phyloP scores from a whole-genome alignment of 1,284 basidiomycete genomes.

The Fomes fomentarius region DNA sequence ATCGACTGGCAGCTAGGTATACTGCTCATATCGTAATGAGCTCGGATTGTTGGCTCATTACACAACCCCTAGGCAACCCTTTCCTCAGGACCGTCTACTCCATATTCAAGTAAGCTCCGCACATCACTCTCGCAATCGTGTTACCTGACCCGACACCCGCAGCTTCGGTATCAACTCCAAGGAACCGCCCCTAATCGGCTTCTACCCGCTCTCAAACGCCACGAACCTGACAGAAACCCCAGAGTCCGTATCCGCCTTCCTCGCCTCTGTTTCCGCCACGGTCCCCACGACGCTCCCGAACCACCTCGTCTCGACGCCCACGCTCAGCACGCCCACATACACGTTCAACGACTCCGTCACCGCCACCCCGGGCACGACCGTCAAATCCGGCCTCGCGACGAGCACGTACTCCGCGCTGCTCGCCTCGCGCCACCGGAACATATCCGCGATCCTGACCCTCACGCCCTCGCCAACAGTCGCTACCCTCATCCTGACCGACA shows the following conservation, averaged over 20 bases:
- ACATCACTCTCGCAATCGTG: not conserved
- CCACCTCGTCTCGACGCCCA: slow-evolving; percentile 68
- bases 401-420: slow-evolving; percentile 68
- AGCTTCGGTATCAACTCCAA: slow-evolving; percentile 75
- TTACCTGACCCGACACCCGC: slow-evolving; percentile 4
- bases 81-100: slow-evolving; percentile 85
- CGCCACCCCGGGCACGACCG: slow-evolving; percentile 55
- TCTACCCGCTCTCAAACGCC: slow-evolving; percentile 61
- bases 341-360: slow-evolving; percentile 70
- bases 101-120: slow-evolving; percentile 66
- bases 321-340: slow-evolving; percentile 68
- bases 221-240: slow-evolving; percentile 45
- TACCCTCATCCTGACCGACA: slow-evolving; percentile 40
- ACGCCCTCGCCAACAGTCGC: slow-evolving; percentile 36
- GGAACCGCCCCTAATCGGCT: slow-evolving; percentile 74
- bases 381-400: slow-evolving; percentile 62
- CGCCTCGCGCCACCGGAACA: slow-evolving; percentile 33
- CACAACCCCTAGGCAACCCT: slow-evolving; percentile 52
- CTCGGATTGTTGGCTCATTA: not conserved
- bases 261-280: slow-evolving; percentile 67
- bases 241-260: slow-evolving; percentile 51
- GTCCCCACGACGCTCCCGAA: slow-evolving; percentile 78
- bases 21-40: too few species aligned
- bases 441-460: slow-evolving; percentile 38
- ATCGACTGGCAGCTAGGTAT: slow-evolving; percentile 88